Conservation (phyloP, 2,329 filamentous ascomycete genomes). For the Chaetomiaceae sp. region DNA sequence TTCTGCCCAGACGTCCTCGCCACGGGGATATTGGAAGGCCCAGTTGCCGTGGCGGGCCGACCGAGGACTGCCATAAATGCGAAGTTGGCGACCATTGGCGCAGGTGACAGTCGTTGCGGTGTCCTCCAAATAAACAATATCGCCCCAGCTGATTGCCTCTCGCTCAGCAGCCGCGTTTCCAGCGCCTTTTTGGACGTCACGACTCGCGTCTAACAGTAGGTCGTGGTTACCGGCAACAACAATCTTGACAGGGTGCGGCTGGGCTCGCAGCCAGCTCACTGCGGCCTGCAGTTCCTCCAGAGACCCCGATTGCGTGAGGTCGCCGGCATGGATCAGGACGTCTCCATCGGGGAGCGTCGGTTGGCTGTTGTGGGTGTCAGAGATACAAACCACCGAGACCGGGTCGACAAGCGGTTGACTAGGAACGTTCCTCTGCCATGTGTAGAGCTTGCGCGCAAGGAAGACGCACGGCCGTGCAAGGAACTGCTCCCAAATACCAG, state of each 20-base stretch:
- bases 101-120: slow-evolving; percentile 24
- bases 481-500: slow-evolving; percentile 13
- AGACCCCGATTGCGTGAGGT: slow-evolving; percentile 38
- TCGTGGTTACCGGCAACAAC: slow-evolving; percentile 31
- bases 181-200: background rate
- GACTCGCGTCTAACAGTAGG: slow-evolving; percentile 11
- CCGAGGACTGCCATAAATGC: slow-evolving; percentile 35
- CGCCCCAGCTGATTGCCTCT: slow-evolving; percentile 15
- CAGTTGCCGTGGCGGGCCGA: slow-evolving; percentile 35
- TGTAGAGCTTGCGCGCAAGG: slow-evolving; percentile 19
- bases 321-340: slow-evolving; percentile 40
- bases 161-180: background rate
- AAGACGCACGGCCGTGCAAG: slow-evolving; percentile 13
- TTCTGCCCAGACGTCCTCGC: slow-evolving; percentile 13
- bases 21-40: slow-evolving; percentile 40
- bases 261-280: slow-evolving; percentile 33
- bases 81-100: slow-evolving; percentile 30
- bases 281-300: slow-evolving; percentile 34
- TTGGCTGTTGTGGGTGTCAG: slow-evolving; percentile 39
- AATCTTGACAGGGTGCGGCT: slow-evolving; percentile 36
- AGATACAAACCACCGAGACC: slow-evolving; percentile 35
- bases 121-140: slow-evolving; percentile 17
- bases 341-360: slow-evolving; percentile 36
- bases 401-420: slow-evolving; percentile 2
- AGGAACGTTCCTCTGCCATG: slow-evolving; percentile 2